Conservation (phyloP, 345 rosid genomes). For the Iberis pinnata region DNA sequence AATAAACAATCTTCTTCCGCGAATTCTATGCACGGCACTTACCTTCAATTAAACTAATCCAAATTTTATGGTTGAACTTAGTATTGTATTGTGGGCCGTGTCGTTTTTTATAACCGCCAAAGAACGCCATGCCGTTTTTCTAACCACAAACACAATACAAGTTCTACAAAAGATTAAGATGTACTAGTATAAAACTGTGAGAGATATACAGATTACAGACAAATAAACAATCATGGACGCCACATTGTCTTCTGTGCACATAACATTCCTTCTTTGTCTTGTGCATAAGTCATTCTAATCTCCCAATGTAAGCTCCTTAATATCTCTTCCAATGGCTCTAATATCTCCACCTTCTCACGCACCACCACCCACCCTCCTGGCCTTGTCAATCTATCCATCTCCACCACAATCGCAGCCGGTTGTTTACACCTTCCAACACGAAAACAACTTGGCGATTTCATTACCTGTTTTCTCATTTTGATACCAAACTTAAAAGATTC, state of each 20-base stretch:
- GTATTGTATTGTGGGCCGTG: too few relatives aligned
- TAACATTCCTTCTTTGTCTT: slow-evolving; percentile 72
- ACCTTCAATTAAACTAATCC: too few relatives aligned
- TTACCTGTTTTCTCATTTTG: neutral
- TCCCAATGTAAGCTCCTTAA: slow-evolving; percentile 85
- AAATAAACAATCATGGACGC: slow-evolving; percentile 49
- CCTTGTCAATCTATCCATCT: slow-evolving; percentile 75
- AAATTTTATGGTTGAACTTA: too few relatives aligned
- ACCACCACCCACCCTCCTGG: slow-evolving; percentile 90
- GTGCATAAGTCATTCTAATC: slow-evolving; percentile 74
- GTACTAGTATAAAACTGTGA: too few relatives aligned
- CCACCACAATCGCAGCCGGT: slow-evolving; percentile 71
- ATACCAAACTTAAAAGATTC: too few relatives aligned
- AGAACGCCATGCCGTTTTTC: too few relatives aligned
- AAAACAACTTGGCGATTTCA: neutral
- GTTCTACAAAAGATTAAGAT: too few relatives aligned
- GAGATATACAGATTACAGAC: slow-evolving; percentile 4
- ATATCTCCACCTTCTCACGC: slow-evolving; percentile 76
- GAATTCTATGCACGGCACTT: too few relatives aligned
- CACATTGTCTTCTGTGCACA: slow-evolving; percentile 79
- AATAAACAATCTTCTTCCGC: too few relatives aligned
- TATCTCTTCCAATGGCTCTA: slow-evolving; percentile 63
- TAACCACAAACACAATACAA: too few relatives aligned
- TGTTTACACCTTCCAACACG: slow-evolving; percentile 59
- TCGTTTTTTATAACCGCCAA: too few relatives aligned